phyloP scores from a whole-genome alignment of 1,284 basidiomycete species.

The Naganishia sp. region DNA sequence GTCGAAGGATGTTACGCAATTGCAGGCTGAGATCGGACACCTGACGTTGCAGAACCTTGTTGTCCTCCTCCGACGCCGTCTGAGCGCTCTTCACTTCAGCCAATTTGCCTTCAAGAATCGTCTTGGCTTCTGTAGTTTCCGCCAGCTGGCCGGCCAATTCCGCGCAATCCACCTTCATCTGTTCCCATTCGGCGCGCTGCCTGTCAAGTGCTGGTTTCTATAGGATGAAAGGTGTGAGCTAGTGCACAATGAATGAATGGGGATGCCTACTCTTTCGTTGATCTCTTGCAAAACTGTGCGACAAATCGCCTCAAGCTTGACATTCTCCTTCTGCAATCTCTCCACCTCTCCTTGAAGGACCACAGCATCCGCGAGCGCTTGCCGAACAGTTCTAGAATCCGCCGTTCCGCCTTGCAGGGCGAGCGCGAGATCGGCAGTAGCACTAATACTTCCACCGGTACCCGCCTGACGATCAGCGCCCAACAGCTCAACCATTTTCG shows the following conservation, averaged over 20 bases:
- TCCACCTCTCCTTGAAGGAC: slow-evolving; percentile 26
- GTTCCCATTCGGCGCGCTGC: slow-evolving; percentile 81
- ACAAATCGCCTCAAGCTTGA: slow-evolving; percentile 70
- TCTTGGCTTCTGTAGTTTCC: slow-evolving; percentile 43
- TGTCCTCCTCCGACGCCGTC: slow-evolving; percentile 65
- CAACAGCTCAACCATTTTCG: slow-evolving; percentile 29
- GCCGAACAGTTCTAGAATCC: slow-evolving; percentile 19
- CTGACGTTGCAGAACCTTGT: slow-evolving; percentile 69
- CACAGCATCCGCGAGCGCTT: slow-evolving; percentile 27
- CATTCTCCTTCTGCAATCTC: slow-evolving; percentile 28
- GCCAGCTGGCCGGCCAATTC: slow-evolving; percentile 79
- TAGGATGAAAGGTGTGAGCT: background rate
- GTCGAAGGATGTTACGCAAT: slow-evolving; percentile 73
- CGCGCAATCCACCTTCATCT: slow-evolving; percentile 71
- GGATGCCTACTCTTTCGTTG: slow-evolving; percentile 70
- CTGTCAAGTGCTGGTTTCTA: slow-evolving; percentile 84
- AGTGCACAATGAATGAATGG: background rate
- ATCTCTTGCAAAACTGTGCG: slow-evolving; percentile 64
- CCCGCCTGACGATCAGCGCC: slow-evolving; percentile 17
- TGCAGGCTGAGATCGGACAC: slow-evolving; percentile 85
- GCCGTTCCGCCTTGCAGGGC: slow-evolving; percentile 22
- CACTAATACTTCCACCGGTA: slow-evolving; percentile 16
- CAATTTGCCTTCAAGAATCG: slow-evolving; percentile 16
- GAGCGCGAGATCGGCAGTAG: slow-evolving; percentile 20
- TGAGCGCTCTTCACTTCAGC: slow-evolving; percentile 57